phyloP scores from a whole-genome alignment of 192 early-diverging fungal species.

The Gonapodya prolifera region DNA sequence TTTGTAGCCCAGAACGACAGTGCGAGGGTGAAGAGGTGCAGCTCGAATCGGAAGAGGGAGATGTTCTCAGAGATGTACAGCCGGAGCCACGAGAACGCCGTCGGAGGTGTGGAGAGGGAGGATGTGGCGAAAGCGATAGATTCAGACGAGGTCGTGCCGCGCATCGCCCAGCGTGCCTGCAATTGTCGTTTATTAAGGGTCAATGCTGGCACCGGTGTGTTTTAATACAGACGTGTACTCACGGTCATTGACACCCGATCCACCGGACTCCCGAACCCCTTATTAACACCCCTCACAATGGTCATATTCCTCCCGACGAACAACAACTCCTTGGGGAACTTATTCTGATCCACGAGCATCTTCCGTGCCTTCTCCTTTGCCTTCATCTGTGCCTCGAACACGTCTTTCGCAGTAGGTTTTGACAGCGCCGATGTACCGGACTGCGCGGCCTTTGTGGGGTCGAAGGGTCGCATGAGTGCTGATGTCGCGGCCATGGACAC shows the following conservation, averaged over 20 bases:
- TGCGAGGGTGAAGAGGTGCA: slow-evolving; percentile 39
- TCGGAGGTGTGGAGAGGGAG: neutral
- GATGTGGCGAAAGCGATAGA: slow-evolving; percentile 1
- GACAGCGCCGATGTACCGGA: neutral
- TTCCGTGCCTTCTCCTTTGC: slow-evolving; percentile 57
- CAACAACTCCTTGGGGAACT: slow-evolving; percentile 76
- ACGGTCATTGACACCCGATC: slow-evolving; percentile 78
- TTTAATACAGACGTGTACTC: slow-evolving; percentile 65
- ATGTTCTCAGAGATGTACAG: slow-evolving; percentile 15
- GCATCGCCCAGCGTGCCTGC: neutral
- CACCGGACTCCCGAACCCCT: slow-evolving; percentile 65
- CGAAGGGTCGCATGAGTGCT: slow-evolving; percentile 25
- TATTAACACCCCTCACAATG: too few species aligned
- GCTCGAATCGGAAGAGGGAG: slow-evolving; percentile 41
- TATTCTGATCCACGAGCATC: slow-evolving; percentile 55
- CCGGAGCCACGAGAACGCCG: slow-evolving; percentile 5
- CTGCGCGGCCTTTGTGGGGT: neutral
- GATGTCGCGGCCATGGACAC: slow-evolving; percentile 23
- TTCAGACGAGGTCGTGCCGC: neutral
- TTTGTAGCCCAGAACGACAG: slow-evolving; percentile 42
- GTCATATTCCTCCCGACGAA: slow-evolving; percentile 85
- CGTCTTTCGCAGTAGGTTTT: slow-evolving; percentile 15
- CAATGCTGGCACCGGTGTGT: slow-evolving; percentile 4
- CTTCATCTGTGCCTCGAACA: slow-evolving; percentile 62
- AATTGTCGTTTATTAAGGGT: neutral